Conservation (phyloP, 768 basidiomycete genomes). For the Asterophora parasitica region DNA sequence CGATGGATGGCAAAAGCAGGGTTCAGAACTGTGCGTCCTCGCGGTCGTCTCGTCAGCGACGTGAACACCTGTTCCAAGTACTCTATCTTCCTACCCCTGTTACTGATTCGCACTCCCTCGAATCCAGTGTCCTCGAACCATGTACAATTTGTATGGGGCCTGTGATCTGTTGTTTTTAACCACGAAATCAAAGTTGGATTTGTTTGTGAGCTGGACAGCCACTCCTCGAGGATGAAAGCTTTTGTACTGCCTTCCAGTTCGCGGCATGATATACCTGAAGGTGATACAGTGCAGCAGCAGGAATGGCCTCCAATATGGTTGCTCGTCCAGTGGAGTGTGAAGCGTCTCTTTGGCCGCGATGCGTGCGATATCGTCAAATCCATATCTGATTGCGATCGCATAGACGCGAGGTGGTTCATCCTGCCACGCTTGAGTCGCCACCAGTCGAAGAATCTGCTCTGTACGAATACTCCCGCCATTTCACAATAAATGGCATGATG, state of each 20-base stretch:
- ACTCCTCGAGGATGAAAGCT: not conserved
- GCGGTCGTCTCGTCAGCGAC: not conserved
- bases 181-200: not conserved
- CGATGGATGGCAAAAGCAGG: not conserved
- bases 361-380: conserved; percentile 27
- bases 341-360: conserved; percentile 32
- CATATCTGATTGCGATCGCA: conserved; percentile 32
- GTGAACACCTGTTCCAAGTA: not conserved
- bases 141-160: no score
- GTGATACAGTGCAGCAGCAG: conserved; percentile 29
- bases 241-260: conserved; percentile 9
- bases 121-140: no score
- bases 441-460: conserved; percentile 21
- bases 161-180: no score
- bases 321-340: conserved; percentile 28
- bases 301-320: conserved; percentile 32
- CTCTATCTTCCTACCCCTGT: not conserved
- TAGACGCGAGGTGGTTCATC: conserved; percentile 30
- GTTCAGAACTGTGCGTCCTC: not conserved
- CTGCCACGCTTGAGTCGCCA: conserved; percentile 17
- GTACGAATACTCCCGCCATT: conserved; percentile 32
- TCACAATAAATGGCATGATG: conserved; percentile 31
- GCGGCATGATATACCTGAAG: conserved; percentile 12
- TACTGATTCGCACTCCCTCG: not conserved
- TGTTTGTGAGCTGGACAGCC: not conserved